Base-by-base conservation (phyloP, 2,329 filamentous ascomycete species). In the Sarocladium strictum region DNA sequence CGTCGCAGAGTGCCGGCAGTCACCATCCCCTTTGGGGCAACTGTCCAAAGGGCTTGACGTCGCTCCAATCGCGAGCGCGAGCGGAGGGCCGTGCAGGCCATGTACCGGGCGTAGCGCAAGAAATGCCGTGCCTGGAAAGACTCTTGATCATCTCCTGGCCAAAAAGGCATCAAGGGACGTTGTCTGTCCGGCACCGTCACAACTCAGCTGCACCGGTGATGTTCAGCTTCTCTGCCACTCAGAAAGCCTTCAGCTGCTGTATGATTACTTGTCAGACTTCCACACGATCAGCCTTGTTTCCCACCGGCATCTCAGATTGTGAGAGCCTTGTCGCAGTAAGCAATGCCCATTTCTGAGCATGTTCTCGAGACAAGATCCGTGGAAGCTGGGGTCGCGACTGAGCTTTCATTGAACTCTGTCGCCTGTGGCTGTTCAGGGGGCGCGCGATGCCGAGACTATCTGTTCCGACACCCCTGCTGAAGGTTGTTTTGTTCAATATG, bases 401-500 rank as follows among this genome's bases (percentile, higher is more conserved):
- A 33, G 27, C 47, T 23, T 51, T 51, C 47, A 26, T 51, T 26
- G 47, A 51, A 29, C 47, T 29, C 27, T 33, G 47, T 35, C 27
- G 47, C 14, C 10, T 19, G 11, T 29, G 4, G 43, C 24, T 51
- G 47, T 24, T 21, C 17, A 12, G 14, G 47, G 27, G 47, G 47
- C 47, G 47, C 47, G 47, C 47, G 14, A 51, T 51, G 29, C 47
- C 47, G 47, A 51, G 47, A 51, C 47, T 51, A 51, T 17, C n/a
- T 33, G 27, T 26, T 49, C 47, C 47, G 29, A 51, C 47, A 51
- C 29, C 47, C 47, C 29, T 51, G 47, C 29, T 35, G 15, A 51
- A 32, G 47, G 24, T n/a, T 43, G 23, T 43, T 19, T 19, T 21
- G 9, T 35, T n/a, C n/a, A n/a, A n/a, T n/a, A n/a, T n/a, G n/a